Evolutionary conservation across 78 protist species (phyloP).

Genomic region (Diacronema lutheri): DNA sequence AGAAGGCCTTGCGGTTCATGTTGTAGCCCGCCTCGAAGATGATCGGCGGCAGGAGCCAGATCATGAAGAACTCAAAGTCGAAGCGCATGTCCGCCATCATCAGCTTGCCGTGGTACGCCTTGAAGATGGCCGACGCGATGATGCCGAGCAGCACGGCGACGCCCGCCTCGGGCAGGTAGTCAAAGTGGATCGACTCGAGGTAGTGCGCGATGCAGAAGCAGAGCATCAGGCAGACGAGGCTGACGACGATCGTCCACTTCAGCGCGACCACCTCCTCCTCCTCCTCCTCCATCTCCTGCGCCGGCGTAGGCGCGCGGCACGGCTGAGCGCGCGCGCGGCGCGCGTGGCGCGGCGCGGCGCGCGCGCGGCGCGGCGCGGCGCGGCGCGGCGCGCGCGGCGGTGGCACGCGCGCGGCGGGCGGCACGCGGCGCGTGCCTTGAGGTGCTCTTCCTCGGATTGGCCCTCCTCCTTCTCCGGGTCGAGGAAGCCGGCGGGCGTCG

Average conservation of each 20-base stretch:
- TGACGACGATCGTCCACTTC: background rate
- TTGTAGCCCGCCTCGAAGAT: conserved; percentile 40
- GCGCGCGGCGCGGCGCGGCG: no score
- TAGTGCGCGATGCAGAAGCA: background rate
- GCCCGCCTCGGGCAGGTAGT: conserved; percentile 18
- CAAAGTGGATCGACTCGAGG: background rate
- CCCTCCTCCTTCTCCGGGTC: no score
- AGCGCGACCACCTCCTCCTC: background rate
- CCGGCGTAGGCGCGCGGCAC: no score
- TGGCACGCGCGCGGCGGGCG: no score
- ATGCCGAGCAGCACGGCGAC: conserved; percentile 20
- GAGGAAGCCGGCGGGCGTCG: no score
- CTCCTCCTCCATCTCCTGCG: background rate
- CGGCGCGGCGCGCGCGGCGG: no score
- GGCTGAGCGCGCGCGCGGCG: no score
- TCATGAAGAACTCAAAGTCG: conserved; percentile 44
- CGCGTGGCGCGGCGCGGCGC: no score
- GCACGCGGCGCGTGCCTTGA: no score
- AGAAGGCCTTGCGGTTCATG: conserved; percentile 9
- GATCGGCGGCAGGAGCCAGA: conserved; percentile 50
- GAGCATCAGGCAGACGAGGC: background rate
- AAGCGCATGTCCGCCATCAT: background rate
- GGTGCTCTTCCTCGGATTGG: no score
- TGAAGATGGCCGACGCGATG: background rate
- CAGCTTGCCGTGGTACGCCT: no score